Evolutionary conservation across 2,329 filamentous ascomycete genomes (phyloP).

Genomic region (Aspergillus quadrilineatus): DNA sequence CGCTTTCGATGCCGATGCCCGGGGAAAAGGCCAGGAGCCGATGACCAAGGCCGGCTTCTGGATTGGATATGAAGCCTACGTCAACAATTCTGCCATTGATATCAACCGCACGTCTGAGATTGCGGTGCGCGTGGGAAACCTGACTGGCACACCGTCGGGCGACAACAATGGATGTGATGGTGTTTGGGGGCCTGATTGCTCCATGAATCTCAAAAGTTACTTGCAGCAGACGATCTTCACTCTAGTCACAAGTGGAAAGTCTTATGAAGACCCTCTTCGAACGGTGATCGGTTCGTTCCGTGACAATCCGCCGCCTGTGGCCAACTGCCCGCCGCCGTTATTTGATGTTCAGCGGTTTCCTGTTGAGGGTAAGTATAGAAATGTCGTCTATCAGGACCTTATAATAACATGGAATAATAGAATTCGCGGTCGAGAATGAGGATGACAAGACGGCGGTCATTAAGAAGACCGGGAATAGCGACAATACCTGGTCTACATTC

Average conservation of each 20-base stretch:
- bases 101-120: conserved; percentile 39
- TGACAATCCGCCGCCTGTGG: conserved; percentile 21
- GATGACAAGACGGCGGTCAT: conserved; percentile 27
- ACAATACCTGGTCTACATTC: conserved; percentile 38
- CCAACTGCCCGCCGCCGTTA: conserved; percentile 30
- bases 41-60: conserved; percentile 40
- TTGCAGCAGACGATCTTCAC: conserved; percentile 30
- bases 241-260: conserved; percentile 26
- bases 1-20: conserved; percentile 34
- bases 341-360: conserved; percentile 37
- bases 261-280: conserved; percentile 32
- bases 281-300: conserved; percentile 32
- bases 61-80: conserved; percentile 33
- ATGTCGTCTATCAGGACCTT: neutral
- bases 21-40: conserved; percentile 32
- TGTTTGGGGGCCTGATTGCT: conserved; percentile 37
- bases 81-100: conserved; percentile 29
- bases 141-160: conserved; percentile 36
- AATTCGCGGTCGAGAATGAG: conserved; percentile 33
- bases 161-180: conserved; percentile 39
- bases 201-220: conserved; percentile 29
- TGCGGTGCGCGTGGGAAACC: conserved; percentile 37
- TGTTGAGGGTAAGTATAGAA: conserved; percentile 30
- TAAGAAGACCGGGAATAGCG: conserved; percentile 29
- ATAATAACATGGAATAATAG: conserved; percentile 22